Evolutionary conservation across 768 basidiomycete genomes (phyloP), one percentile per base, ranked within the genome.

Genomic region (Pulveroboletus sp.): DNA sequence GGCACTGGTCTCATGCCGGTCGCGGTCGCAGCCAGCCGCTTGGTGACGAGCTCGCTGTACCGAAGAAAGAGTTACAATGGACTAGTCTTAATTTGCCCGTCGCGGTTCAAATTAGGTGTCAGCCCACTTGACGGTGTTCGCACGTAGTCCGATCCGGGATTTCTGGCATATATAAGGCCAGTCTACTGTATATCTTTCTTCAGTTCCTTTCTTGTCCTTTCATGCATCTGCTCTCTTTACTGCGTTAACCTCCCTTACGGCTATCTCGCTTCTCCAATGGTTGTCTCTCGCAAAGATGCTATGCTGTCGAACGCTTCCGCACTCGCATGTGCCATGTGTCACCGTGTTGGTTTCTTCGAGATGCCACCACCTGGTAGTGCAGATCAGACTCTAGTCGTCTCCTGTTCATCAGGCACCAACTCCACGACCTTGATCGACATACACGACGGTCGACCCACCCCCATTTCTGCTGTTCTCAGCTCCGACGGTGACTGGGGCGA

Each of bases 81-180:
- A 21, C 21, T 21, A 21, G 3, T 21, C 21, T 21, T 21, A 21
- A 21, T 21, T 21, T 21, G 21, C 21, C 21, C 2, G 21, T 3
- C 21, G 21, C 21, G 21, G 21, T 21, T 21, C 21, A 21, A 21
- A 21, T 21, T 21, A 21, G 3, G 21, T 21, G 21, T 21, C 21
- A 21, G 21, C 21, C 21, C 21, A 21, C 21, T 21, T 21, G 21
- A 21, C 21, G 21, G 21, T 21, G 3, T 21, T 21, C 21, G 21
- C 39, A 43, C 17, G 17, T 12, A 26, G 59, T 38, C 37, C 11
- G 31, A 47, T 49, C 12, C 18, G 9, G 24, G 43, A 49, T 37
- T 14, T 43, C 28, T 52, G 24, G 30, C 30, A 26, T 41, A 50
- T 52, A 39, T 47, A 57, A 60, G 46, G 43, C 37, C 14, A 33